phyloP scores from a whole-genome alignment of 352 stramenopile species.

The Phytophthora cactorum region DNA sequence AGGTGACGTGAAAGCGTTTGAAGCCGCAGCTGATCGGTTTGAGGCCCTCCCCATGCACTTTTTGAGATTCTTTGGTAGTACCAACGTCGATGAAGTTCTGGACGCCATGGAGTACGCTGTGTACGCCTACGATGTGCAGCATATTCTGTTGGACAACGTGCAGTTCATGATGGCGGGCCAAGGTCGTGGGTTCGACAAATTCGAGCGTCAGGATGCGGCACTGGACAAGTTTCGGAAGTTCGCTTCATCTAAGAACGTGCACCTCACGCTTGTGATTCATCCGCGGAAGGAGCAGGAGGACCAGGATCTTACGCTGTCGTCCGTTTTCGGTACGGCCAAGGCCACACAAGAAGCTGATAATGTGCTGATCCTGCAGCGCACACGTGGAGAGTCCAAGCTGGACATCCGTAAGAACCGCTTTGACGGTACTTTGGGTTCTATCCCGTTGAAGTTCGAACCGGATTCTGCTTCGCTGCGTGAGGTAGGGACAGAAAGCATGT shows the following conservation, averaged over 20 bases:
- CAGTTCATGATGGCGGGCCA: slow-evolving; percentile 99
- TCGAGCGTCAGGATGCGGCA: slow-evolving; percentile 91
- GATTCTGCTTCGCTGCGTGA: slow-evolving; percentile 70
- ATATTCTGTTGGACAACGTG: slow-evolving; percentile 99
- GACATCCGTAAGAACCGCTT: slow-evolving; percentile 98
- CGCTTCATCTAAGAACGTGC: slow-evolving; percentile 97
- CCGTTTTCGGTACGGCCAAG: slow-evolving; percentile 98
- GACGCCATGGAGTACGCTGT: slow-evolving; percentile 99
- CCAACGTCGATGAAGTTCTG: slow-evolving; percentile 94
- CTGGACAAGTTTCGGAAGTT: slow-evolving; percentile 98
- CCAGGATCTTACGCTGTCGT: slow-evolving; percentile 92
- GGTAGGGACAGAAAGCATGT: slow-evolving; percentile 71
- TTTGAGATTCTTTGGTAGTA: slow-evolving; percentile 98
- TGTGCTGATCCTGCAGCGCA: slow-evolving; percentile 98
- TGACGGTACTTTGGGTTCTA: slow-evolving; percentile 90
- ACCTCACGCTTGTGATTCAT: slow-evolving; percentile 99
- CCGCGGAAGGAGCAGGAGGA: slow-evolving; percentile 98
- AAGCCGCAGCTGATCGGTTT: slow-evolving; percentile 89
- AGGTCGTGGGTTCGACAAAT: slow-evolving; percentile 88
- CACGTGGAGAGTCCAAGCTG: slow-evolving; percentile 90
- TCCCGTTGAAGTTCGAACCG: slow-evolving; percentile 87
- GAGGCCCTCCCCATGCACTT: slow-evolving; percentile 97
- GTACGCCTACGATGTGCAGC: slow-evolving; percentile 98
- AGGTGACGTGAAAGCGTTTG: slow-evolving; percentile 81
- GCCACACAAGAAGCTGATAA: slow-evolving; percentile 99